Evolutionary conservation across 1,284 basidiomycete genomes (phyloP), one percentile per base, ranked within the genome.

Genomic region (Tilletia walkeri): DNA sequence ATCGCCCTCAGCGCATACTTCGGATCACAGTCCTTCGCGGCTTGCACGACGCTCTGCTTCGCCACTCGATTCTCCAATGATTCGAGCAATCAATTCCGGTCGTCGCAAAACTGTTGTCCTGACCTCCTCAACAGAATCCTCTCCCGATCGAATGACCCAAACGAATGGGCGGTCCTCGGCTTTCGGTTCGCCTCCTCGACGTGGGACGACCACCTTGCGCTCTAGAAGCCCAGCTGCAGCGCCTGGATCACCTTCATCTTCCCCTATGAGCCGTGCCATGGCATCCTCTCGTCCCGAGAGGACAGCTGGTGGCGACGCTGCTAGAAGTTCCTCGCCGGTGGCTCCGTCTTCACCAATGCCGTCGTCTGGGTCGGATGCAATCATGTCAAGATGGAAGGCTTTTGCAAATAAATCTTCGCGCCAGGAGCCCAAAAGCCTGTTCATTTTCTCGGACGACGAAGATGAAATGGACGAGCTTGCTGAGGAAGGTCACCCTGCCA

Each of bases 391-490:
- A 34, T 63, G 59, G 59, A 63, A 63, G 36, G 59, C 59, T 4
- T 63, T 63, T 41, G 59, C 59, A 24, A 63, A 41, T 12, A 36
- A 38, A 12, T 63, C 59, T 24, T 36, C 59, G 14, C 59, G 59
- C 16, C 59, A 63, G n/a, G 59, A 63, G 59, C 59, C 59, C 59
- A 63, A 38, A 16, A 39, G 14, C n/a, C 36, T 41, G 14, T 63
- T 63, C 59, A 41, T 63, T 36, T 63, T 63, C 59, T 63, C 59
- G 16, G 59, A 63, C 59, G n/a, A 63, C 36, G 59, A 63, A 38
- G 59, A 63, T 39, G 59, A 63, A 38, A 56, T 56, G 54, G 59
- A 63, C 34, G 59, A 63, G 59, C 34, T 63, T 24, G 59, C 59
- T 9, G 59, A 39, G 18, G 59, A 63, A 20, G 54, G 54, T 39